Evolutionary conservation across 1,284 basidiomycete genomes (phyloP), one percentile per base, ranked within the genome.

Genomic region (Ceratorhiza oryzae-sativae): DNA sequence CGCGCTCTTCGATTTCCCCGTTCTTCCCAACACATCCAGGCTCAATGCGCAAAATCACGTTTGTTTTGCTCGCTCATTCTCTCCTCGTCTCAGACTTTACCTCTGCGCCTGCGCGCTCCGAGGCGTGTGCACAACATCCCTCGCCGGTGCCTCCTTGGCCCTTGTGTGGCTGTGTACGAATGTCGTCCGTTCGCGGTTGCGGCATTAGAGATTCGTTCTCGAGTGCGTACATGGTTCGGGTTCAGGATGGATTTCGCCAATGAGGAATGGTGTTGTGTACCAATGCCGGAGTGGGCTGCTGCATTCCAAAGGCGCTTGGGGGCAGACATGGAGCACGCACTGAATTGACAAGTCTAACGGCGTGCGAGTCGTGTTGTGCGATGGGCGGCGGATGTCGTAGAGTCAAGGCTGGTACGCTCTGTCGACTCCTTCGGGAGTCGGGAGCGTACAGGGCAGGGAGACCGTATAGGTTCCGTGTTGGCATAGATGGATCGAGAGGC

Each of bases 191-290:
- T 46, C 25, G 67, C 67, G 67, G 67, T 34, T 55, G 55, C 41
- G 67, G 55, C 55, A 70, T 70, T 70, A 70, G 67, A 70, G 67
- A 70, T 70, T 70, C 55, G 67, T 70, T 70, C 67, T 70, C 67
- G 55, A 51, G 67, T 70, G n/a, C 67, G 67, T 55, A 58, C 67
- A 46, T 41, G 67, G 67, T 49, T 70, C 67, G 67, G 67, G 20
- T 13, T 34, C 32, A 32, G 55, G 41, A 13, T 32, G 18, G 51
- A 10, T 34, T 55, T 58, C 25, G 53, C 42, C 30, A 59, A 25
- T 60, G 58, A 45, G 58, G 58, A 60, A 41, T 23, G 20, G 34
- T 39, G 39, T 60, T 42, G 58, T 60, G 58, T 30, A 41, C 58
- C 58, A 27, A 60, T 60, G 53, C 67, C 67, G 67, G 53, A 58